Evolutionary conservation across 2,329 filamentous ascomycete species (phyloP), one percentile per base, ranked within the genome.

Genomic region (Gaeumannomyces sp.): DNA sequence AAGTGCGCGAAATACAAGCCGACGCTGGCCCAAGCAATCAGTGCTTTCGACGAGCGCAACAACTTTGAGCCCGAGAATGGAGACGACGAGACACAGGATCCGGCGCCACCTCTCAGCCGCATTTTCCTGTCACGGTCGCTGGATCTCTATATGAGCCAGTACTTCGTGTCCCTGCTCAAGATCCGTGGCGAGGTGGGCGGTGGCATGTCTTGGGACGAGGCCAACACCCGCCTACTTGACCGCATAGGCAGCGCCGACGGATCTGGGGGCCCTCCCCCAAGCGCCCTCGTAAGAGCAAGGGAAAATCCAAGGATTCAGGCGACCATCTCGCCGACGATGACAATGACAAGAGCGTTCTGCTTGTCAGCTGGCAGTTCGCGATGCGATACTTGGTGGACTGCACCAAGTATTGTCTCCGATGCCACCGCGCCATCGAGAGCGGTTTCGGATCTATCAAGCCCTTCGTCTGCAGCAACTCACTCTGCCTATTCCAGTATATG

Each of bases 401-500:
- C 73, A 92, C 91, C 0, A 88, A 95, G 64, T 96, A 94, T 74
- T 97, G 93, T 74, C 83, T 96, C 64, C 87, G 93, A 29, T 97
- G 93, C 71, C 91, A 96, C 74, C 84, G 84, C 69, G 88, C 83
- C 69, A 82, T 91, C 50, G 75, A 84, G 1, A 81, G 81, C 2
- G 83, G 85, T 0, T 87, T 94, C 53, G 85, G 89, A 70, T 85
- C 89, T 1, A 79, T 93, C 66, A 92, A 91, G 69, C 90, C 90
- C 2, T 92, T 90, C 67, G 92, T 97, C 59, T 97, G 93, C 76
- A 85, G 85, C 28, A 83, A 85, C 16, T 80, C 83, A 1, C 80
- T 97, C 3, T 97, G 93, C 71, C 79, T 96, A 4, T 96, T 91
- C 71, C 93, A 97, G 72, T 96, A 95, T 76, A 90, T 96, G 82